Conservation (phyloP, 306 rosid species). For the Dalbergia cochinchinensis region DNA sequence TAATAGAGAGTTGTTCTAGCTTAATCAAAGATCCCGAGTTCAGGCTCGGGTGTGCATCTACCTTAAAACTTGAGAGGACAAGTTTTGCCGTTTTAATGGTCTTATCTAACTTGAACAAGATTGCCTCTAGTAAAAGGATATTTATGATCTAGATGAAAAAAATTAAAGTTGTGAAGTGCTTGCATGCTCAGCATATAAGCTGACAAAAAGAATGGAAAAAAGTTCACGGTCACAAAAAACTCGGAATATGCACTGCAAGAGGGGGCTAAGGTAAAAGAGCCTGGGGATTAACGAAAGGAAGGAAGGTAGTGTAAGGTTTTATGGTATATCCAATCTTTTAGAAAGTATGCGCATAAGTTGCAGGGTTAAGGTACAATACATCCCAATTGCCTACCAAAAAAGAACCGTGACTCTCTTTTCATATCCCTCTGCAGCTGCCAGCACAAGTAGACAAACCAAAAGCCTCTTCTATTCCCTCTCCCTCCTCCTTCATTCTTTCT, state of each 20-base stretch:
- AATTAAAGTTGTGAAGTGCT: background rate
- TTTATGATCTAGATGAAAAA: too few species aligned
- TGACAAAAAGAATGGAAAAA: conserved; percentile 57
- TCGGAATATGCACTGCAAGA: conserved; percentile 57
- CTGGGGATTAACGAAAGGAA: conserved; percentile 93
- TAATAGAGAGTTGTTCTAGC: too few species aligned
- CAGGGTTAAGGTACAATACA: conserved; percentile 82
- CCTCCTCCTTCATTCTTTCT: conserved; percentile 47
- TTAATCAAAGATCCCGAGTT: too few species aligned
- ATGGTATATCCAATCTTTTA: conserved; percentile 90
- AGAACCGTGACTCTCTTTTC: conserved; percentile 58
- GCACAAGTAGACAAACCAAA: conserved; percentile 79
- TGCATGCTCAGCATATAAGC: conserved; percentile 39
- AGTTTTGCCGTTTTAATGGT: too few species aligned
- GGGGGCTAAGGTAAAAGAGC: conserved; percentile 49
- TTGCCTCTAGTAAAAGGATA: too few species aligned
- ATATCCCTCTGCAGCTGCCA: conserved; percentile 47
- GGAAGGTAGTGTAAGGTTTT: conserved; percentile 50
- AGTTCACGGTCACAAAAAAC: conserved; percentile 50
- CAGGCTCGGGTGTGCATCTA: too few species aligned
- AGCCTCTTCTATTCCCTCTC: conserved; percentile 70
- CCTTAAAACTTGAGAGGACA: too few species aligned
- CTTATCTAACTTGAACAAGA: too few species aligned
- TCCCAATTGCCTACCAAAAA: conserved; percentile 89
- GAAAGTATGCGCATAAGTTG: conserved; percentile 83